Conservation (phyloP, 768 basidiomycete species). For the Cystofilobasidium macerans region DNA sequence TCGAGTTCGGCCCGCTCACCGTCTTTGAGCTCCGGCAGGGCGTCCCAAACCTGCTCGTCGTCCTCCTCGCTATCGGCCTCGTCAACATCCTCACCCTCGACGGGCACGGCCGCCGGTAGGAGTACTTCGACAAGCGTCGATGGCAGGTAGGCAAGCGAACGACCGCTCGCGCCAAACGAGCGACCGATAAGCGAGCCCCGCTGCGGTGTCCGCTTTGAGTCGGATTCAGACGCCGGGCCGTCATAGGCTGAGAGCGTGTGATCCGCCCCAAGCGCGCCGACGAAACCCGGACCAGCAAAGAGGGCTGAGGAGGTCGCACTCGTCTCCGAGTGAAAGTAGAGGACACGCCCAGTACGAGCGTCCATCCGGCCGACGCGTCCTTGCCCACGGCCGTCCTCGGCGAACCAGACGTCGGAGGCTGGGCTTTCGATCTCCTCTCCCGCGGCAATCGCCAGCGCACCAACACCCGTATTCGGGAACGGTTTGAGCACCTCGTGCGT, state of each 20-base stretch:
- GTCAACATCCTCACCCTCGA: constrained; percentile 3
- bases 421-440: constrained; percentile 40
- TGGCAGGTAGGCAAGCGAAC: constrained; percentile 11
- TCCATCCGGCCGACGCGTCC: constrained; percentile 43
- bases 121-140: constrained; percentile 18
- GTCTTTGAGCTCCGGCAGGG: not conserved
- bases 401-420: constrained; percentile 36
- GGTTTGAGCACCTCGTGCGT: constrained; percentile 51
- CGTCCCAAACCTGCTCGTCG: not conserved
- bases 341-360: constrained; percentile 10
- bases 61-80: constrained; percentile 12
- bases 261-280: constrained; percentile 61
- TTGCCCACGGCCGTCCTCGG: constrained; percentile 56
- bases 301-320: not conserved
- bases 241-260: constrained; percentile 43
- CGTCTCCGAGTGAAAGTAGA: constrained; percentile 11
- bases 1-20: constrained; percentile 8
- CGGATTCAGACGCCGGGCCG: constrained; percentile 41
- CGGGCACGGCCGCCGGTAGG: not conserved
- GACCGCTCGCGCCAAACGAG: constrained; percentile 47
- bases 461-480: constrained; percentile 53
- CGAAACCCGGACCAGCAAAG: constrained; percentile 51
- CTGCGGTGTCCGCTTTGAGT: constrained; percentile 54
- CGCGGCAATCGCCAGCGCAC: constrained; percentile 37
- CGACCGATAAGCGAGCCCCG: constrained; percentile 50